Evolutionary conservation across 768 basidiomycete genomes (phyloP).

Genomic region (Boletus bicolor): DNA sequence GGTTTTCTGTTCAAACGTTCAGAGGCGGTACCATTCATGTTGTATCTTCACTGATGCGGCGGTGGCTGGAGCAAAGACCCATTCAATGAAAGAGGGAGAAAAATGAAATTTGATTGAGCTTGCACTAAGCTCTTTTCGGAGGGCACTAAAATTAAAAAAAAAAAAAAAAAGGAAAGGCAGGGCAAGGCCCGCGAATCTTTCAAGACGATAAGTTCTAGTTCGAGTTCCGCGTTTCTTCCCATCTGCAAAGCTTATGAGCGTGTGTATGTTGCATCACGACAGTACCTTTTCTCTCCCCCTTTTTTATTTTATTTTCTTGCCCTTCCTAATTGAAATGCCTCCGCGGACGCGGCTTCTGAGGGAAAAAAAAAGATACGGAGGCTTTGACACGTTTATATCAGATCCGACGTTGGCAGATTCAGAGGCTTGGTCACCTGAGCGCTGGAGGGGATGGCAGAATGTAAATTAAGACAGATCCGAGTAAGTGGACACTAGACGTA

Average conservation of each 20-base stretch:
- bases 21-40: conserved; percentile 12
- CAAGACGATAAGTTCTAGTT: neutral
- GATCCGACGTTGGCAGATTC: conserved; percentile 11
- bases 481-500: neutral
- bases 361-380: neutral
- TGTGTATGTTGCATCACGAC: conserved; percentile 11
- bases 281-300: conserved; percentile 3
- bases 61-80: neutral
- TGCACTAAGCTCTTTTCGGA: neutral
- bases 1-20: neutral
- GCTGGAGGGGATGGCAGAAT: neutral
- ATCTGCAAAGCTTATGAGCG: neutral
- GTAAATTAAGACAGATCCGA: neutral
- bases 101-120: conserved; percentile 5
- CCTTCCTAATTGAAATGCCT: neutral
- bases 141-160: neutral
- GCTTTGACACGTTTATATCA: neutral
- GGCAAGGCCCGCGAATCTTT: neutral
- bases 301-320: neutral
- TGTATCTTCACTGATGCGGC: conserved; percentile 9
- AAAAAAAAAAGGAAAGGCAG: neutral
- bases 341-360: conserved; percentile 6
- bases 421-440: neutral
- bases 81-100: neutral
- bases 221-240: conserved; percentile 10